A percentile compares a stretch with the other conserved stretches of the same genome.
Evolutionary conservation across 2,329 filamentous ascomycete species (phyloP).

Genomic region (Claviceps spartinae): DNA sequence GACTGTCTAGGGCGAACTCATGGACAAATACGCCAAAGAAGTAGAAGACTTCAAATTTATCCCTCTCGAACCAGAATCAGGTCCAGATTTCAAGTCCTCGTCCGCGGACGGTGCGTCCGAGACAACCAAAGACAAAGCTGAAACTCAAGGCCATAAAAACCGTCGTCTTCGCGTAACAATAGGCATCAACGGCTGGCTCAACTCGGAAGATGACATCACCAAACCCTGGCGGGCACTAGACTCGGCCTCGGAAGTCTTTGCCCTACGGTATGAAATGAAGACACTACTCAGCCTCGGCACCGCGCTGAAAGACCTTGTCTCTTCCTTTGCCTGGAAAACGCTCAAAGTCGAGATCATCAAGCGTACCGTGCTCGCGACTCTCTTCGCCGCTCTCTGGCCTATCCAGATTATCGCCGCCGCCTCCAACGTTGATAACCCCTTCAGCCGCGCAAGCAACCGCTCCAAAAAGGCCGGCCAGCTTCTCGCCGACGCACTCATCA

Average conservation of each 20-base stretch:
- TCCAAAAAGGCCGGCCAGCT: slow-evolving; percentile 70
- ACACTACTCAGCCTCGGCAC: slow-evolving; percentile 64
- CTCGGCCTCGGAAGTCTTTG: slow-evolving; percentile 60
- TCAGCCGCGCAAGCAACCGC: slow-evolving; percentile 60
- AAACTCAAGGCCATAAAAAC: slow-evolving; percentile 11
- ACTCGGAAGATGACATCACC: slow-evolving; percentile 58
- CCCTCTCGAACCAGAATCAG: slow-evolving; percentile 44
- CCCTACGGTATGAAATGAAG: slow-evolving; percentile 70
- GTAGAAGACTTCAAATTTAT: slow-evolving; percentile 74
- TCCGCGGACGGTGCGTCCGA: background rate
- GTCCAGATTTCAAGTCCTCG: slow-evolving; percentile 9
- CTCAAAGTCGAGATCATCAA: slow-evolving; percentile 65
- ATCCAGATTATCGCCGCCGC: slow-evolving; percentile 53
- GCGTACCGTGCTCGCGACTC: slow-evolving; percentile 52
- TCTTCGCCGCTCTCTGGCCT: slow-evolving; percentile 59
- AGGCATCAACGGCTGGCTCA: slow-evolving; percentile 78
- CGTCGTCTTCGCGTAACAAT: slow-evolving; percentile 65
- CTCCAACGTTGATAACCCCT: slow-evolving; percentile 66
- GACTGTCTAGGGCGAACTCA: slow-evolving; percentile 51
- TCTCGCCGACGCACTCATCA: slow-evolving; percentile 70
- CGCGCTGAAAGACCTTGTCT: slow-evolving; percentile 57
- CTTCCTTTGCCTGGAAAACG: slow-evolving; percentile 59
- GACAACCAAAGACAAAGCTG: slow-evolving; percentile 7
- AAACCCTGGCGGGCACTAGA: slow-evolving; percentile 68
- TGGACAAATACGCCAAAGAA: slow-evolving; percentile 76